A percentile compares a stretch with the other conserved stretches of the same genome.
These are phyloP conservation scores for Citrullus mucosospermus DNA, from an alignment of 306 rosid genomes.

Conservation along the genomic window DNA sequence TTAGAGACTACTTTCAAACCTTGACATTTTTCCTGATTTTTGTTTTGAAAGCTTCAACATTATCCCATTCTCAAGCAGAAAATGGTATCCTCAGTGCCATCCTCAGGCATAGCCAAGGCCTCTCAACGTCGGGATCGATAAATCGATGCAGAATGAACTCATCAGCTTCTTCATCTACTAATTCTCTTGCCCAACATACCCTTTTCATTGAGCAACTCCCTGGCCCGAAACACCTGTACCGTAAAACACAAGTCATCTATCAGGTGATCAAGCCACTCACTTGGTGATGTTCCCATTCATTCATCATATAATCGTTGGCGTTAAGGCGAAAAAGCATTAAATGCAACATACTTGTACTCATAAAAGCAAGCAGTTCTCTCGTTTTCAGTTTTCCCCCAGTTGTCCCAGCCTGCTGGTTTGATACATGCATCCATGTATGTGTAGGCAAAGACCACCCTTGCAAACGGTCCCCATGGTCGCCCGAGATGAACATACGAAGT, in stretches of 20 bases:
- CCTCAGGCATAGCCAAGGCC: constrained; percentile 81
- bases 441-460: constrained; percentile 73
- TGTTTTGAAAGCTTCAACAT: neutral
- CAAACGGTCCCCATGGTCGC: constrained; percentile 93
- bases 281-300: neutral
- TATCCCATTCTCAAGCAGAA: constrained; percentile 36
- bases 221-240: constrained; percentile 58
- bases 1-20: neutral
- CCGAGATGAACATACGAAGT: constrained; percentile 49
- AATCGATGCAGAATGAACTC: constrained; percentile 54
- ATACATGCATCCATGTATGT: constrained; percentile 67
- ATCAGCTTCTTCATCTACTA: constrained; percentile 48
- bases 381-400: constrained; percentile 74
- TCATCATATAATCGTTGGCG: neutral
- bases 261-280: neutral
- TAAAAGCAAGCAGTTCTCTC: constrained; percentile 69
- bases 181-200: constrained; percentile 57
- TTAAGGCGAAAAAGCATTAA: neutral
- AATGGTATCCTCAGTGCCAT: constrained; percentile 61
- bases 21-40: neutral
- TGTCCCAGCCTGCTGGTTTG: constrained; percentile 61
- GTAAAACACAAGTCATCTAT: neutral
- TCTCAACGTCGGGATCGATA: constrained; percentile 53
- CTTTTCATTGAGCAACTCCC: constrained; percentile 54
- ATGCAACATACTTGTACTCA: constrained; percentile 48